Evolutionary conservation across 768 basidiomycete species (phyloP).

Genomic region (Myochromella boudieri): DNA sequence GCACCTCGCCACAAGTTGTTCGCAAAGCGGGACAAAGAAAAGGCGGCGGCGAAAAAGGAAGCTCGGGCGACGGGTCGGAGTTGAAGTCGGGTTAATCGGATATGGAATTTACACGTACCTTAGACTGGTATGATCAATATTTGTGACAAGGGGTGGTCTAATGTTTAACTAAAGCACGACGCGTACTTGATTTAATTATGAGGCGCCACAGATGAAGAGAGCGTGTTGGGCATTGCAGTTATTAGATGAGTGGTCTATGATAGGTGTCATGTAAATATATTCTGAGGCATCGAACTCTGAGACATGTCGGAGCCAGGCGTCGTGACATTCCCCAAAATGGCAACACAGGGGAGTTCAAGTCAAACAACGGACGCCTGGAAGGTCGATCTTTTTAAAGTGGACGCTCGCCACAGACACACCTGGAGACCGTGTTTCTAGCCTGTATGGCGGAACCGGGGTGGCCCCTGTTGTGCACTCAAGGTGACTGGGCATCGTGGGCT

Average conservation of each 20-base stretch:
- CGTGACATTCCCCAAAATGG: constrained; percentile 8
- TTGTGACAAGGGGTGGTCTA: constrained; percentile 10
- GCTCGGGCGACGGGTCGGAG: constrained; percentile 25
- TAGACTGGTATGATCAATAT: constrained; percentile 3
- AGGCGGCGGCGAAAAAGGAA: constrained; percentile 52
- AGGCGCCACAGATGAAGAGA: no score
- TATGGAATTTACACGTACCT: constrained; percentile 13
- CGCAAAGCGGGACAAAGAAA: constrained; percentile 78
- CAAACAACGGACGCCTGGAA: no score
- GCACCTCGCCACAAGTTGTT: constrained; percentile 76
- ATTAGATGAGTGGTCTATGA: constrained; percentile 12
- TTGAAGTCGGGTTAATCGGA: constrained; percentile 19
- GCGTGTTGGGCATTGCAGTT: constrained; percentile 1
- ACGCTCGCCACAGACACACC: background rate
- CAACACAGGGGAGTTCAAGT: constrained; percentile 2
- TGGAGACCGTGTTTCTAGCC: background rate
- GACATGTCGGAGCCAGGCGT: constrained; percentile 13
- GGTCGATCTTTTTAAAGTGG: constrained; percentile 1
- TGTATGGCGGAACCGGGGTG: constrained; percentile 5
- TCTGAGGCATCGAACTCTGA: constrained; percentile 9
- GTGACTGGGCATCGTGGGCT: no score
- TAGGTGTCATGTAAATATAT: constrained; percentile 8
- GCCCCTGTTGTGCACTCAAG: no score
- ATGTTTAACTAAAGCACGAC: no score
- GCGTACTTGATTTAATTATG: no score